Base-by-base conservation (phyloP, 139 green algal genomes). In the Yamagishiella unicocca region DNA sequence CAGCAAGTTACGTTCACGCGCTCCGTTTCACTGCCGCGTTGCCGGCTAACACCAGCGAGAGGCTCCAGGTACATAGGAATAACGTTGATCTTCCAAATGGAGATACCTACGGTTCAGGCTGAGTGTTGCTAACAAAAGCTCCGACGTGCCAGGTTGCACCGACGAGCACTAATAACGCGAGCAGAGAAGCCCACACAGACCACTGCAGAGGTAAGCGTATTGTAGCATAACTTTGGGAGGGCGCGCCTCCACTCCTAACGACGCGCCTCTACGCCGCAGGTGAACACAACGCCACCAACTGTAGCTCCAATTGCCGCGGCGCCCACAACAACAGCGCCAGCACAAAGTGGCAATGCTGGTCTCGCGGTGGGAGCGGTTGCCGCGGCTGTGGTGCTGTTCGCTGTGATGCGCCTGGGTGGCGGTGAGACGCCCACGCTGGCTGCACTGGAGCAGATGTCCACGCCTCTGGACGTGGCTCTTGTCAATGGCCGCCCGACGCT, bases 401-500 rank as follows among this genome's bases (percentile, higher is more conserved):
- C 94, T 4, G 88, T 89, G 17, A 91, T 77, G 0, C 84, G 93
- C 9, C 38, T 96, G 38, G 42, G 89, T 22, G 75, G 83, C 0
- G 83, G 86, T 19, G 92, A 58, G 1, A 86, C 81, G 1, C 89
- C 94, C 12, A 94, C 94, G 5, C 91, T 98, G 31, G 91, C 91
- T 2, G 91, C 90, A 10, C 83, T 99, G 24, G 93, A 97, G 87
- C 70, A 86, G 21, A 72, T 79, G 9, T 85, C 96, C 0, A 82
- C 96, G 25, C 94, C 96, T 1, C 85, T 98, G 1, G 95, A 98
- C 58, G 78, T 87, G 2, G 96, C 96, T 0, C 92, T 98, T 24
- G 53, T 38, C 9, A 99, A 98, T 78, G 94, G 94, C 35, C 89
- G 88, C 29, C 97, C 97, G 2, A 99, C 95, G 1, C 89, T 99